phyloP scores from a whole-genome alignment of 2,329 filamentous ascomycete species.

The Sporothrix globosa region DNA sequence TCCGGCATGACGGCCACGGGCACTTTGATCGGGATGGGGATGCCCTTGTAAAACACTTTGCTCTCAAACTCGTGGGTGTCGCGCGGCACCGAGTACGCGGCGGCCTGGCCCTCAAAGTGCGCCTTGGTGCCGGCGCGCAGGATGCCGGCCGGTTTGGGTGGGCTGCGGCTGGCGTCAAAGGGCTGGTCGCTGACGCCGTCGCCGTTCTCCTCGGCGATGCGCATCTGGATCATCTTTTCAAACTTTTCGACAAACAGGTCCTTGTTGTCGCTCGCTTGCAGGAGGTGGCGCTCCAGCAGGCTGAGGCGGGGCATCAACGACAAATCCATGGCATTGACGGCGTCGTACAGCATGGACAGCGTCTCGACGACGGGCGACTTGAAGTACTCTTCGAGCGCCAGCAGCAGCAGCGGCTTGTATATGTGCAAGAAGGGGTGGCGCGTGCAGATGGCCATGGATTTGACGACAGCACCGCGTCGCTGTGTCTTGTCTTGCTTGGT shows the following conservation, averaged over 20 bases:
- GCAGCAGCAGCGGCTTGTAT: slow-evolving; percentile 91
- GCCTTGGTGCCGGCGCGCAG: slow-evolving; percentile 66
- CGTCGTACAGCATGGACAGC: slow-evolving; percentile 82
- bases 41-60: slow-evolving; percentile 91
- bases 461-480: slow-evolving; percentile 91
- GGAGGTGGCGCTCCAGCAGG: slow-evolving; percentile 77
- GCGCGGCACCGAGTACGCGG: slow-evolving; percentile 73
- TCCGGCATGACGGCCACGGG: slow-evolving; percentile 92
- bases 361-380: slow-evolving; percentile 88
- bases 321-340: slow-evolving; percentile 95
- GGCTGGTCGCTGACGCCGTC: slow-evolving; percentile 47
- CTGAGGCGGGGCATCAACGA: slow-evolving; percentile 88
- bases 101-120: slow-evolving; percentile 63
- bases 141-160: slow-evolving; percentile 53
- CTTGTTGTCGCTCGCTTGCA: slow-evolving; percentile 90
- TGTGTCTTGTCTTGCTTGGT: slow-evolving; percentile 94
- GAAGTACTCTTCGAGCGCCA: slow-evolving; percentile 96
- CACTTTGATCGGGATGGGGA: slow-evolving; percentile 95
- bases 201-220: slow-evolving; percentile 66
- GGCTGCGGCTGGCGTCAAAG: slow-evolving; percentile 54
- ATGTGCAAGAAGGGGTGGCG: slow-evolving; percentile 97
- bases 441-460: slow-evolving; percentile 98
- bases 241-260: slow-evolving; percentile 98
- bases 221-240: slow-evolving; percentile 65
- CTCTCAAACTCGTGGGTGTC: slow-evolving; percentile 99